Evolutionary conservation across 768 basidiomycete species (phyloP), one percentile per base, ranked within the genome.

Genomic region (Gymnopilus junonius): DNA sequence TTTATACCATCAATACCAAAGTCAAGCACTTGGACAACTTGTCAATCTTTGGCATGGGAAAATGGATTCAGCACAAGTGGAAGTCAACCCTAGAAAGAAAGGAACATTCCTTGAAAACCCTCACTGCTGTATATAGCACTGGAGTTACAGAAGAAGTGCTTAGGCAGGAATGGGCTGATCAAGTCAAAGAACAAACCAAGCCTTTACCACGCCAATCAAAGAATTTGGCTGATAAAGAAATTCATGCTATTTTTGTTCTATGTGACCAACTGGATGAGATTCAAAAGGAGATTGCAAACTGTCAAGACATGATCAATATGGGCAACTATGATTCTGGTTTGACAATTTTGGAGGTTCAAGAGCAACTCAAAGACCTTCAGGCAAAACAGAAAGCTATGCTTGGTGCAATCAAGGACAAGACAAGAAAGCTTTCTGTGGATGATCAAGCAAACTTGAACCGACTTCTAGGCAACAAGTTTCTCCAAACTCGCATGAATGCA

Each of bases 401-500:
- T 14, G 51, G 43, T 8, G 27, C 46, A 11, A 53, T 61, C 10
- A 37, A 29, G 11, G 51, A 59, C 7, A 59, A 65, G 35, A 21
- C 23, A 27, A 31, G 14, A 43, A 61, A 61, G 14, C 43, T 61
- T 50, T 45, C 48, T 53, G 48, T 63, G 50, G 56, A 58, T 55
- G 46, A 25, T 20, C 17, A 51, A 21, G 25, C 51, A 4, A 59
- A 51, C 37, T 50, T 60, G 7, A 31, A 32, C 20, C 64, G 62
- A n/a, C 20, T 62, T 32, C 15, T 46, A 17, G 59, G 59, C 2
- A 65, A 50, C 63, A 62, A 67, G 21, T 71, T 57, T 56, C 43
- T 73, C 23, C 40, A 59, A 11, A 27, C 65, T 25, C 66, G 63
- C 1, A 62, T 74, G 62, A 69, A 72, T 63, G 70, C 70, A 2